A percentile compares a stretch with the other conserved stretches of the same genome.
Conservation (phyloP, 2,329 filamentous ascomycete species). For the Penicillium sp. region DNA sequence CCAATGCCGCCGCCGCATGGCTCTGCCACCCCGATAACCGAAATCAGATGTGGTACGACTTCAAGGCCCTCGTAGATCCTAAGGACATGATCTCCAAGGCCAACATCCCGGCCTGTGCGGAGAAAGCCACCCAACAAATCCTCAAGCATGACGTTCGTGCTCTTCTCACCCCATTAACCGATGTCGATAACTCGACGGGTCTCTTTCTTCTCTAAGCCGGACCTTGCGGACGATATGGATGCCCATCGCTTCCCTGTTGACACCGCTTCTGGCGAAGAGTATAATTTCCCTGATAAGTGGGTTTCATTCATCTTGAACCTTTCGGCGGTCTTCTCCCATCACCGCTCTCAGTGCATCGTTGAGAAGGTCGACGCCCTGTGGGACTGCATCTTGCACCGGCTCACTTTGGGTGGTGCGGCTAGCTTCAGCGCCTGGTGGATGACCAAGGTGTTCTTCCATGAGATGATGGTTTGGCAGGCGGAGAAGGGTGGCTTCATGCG, state of each 20-base stretch:
- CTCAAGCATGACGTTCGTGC: constrained; percentile 43
- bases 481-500: constrained; percentile 85
- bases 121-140: constrained; percentile 34
- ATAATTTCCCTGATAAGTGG: constrained; percentile 48
- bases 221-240: constrained; percentile 28
- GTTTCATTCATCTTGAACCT: constrained; percentile 43
- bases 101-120: constrained; percentile 39
- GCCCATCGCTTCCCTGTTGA: constrained; percentile 36
- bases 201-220: constrained; percentile 35
- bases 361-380: constrained; percentile 43
- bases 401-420: constrained; percentile 42
- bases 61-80: constrained; percentile 44
- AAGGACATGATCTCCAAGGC: constrained; percentile 40
- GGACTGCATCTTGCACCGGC: constrained; percentile 41
- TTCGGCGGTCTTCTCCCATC: constrained; percentile 37
- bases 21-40: constrained; percentile 82
- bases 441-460: constrained; percentile 90
- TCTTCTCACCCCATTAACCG: constrained; percentile 39
- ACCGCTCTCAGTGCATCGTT: constrained; percentile 43
- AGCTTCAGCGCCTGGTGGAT: constrained; percentile 56
- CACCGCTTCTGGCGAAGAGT: constrained; percentile 34
- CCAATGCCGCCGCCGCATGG: constrained; percentile 90
- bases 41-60: constrained; percentile 93
- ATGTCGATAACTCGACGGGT: constrained; percentile 26
- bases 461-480: constrained; percentile 86